Evolutionary conservation across 805 yeast genomes (phyloP).

Genomic region (Metschnikowia corniflorae): DNA sequence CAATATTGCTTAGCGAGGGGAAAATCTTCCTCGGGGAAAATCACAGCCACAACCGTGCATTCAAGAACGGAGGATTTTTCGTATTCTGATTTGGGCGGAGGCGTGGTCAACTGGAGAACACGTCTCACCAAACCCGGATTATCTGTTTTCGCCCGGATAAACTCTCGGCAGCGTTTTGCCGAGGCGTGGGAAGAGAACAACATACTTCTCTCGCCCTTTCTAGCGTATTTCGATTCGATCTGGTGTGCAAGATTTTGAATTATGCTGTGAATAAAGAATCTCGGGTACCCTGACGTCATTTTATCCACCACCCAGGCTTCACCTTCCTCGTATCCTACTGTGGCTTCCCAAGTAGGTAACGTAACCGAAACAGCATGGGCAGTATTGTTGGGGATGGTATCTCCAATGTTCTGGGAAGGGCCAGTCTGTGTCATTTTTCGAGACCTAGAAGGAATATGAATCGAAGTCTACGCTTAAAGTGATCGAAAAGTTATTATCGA

Average conservation of each 20-base stretch:
- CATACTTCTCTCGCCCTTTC: conserved; percentile 71
- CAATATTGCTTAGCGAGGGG: conserved; percentile 80
- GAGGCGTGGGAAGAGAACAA: conserved; percentile 73
- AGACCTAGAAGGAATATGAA: no score
- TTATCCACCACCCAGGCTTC: conserved; percentile 71
- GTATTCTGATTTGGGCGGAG: conserved; percentile 56
- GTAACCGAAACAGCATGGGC: conserved; percentile 94
- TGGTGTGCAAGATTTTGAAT: conserved; percentile 54
- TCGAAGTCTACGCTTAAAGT: no score
- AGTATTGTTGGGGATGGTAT: conserved; percentile 83
- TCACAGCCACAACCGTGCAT: conserved; percentile 72
- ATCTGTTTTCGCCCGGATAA: conserved; percentile 45
- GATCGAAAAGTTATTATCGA: no score
- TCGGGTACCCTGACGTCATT: conserved; percentile 87
- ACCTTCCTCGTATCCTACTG: conserved; percentile 90
- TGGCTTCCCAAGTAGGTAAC: conserved; percentile 92
- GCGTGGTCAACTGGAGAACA: conserved; percentile 69
- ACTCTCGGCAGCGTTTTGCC: conserved; percentile 84
- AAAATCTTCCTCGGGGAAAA: conserved; percentile 60
- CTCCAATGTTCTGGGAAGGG: conserved; percentile 59
- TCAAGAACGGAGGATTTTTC: conserved; percentile 61
- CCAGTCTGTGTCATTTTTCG: conserved; percentile 12
- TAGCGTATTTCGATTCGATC: conserved; percentile 67
- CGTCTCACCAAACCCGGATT: conserved; percentile 38
- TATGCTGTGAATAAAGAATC: conserved; percentile 68